phyloP scores from a whole-genome alignment of 2,329 filamentous ascomycete species.

The Microthyrium microscopicum region DNA sequence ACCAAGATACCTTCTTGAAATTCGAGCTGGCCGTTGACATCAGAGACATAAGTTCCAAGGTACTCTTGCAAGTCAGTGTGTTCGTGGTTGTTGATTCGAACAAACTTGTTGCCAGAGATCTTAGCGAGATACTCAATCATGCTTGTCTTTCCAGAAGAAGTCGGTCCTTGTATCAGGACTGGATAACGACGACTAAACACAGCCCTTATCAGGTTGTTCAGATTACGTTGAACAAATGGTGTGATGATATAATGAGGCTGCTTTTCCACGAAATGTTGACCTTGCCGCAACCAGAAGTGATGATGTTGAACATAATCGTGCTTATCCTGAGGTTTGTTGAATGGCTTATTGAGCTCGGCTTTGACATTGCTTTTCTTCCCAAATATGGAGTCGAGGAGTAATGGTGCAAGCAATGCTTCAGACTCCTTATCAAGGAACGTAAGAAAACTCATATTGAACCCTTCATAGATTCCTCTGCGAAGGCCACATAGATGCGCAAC shows the following conservation, averaged over 20 bases:
- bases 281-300: slow-evolving; percentile 82
- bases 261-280: slow-evolving; percentile 47
- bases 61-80: slow-evolving; percentile 98
- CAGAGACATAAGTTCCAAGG: slow-evolving; percentile 82
- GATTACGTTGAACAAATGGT: slow-evolving; percentile 82
- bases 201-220: slow-evolving; percentile 85
- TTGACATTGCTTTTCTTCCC: slow-evolving; percentile 51
- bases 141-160: slow-evolving; percentile 93
- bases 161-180: slow-evolving; percentile 89
- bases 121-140: slow-evolving; percentile 99
- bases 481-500: slow-evolving; percentile 61
- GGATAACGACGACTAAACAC: slow-evolving; percentile 86
- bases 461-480: slow-evolving; percentile 48
- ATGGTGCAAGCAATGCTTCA: slow-evolving; percentile 57
- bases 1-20: slow-evolving; percentile 94
- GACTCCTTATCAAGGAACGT: slow-evolving; percentile 75
- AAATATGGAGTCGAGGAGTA: slow-evolving; percentile 69
- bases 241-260: slow-evolving; percentile 92
- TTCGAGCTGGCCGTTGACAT: slow-evolving; percentile 61
- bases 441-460: slow-evolving; percentile 94
- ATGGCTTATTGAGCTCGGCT: slow-evolving; percentile 60
- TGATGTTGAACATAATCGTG: slow-evolving; percentile 68
- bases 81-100: slow-evolving; percentile 98
- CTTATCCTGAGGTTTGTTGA: slow-evolving; percentile 61
- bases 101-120: slow-evolving; percentile 88